A percentile compares a stretch with the other conserved stretches of the same genome.
phyloP scores from a whole-genome alignment of 148 eudicot genomes.

The Cornus suecica region DNA sequence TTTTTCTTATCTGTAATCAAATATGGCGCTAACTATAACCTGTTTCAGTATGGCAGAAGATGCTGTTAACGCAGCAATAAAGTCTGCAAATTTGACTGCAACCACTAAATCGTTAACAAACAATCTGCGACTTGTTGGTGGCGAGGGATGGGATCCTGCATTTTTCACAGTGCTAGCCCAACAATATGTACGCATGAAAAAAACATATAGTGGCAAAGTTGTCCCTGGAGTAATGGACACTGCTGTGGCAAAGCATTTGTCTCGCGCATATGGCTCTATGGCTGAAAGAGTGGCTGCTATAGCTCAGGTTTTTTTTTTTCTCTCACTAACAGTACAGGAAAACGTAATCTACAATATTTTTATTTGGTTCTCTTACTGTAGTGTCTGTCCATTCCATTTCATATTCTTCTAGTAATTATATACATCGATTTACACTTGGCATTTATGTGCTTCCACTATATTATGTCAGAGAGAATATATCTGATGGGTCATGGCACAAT shows the following conservation, averaged over 20 bases:
- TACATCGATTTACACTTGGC: too few species aligned
- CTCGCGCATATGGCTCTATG: constrained; percentile 81
- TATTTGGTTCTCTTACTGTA: background rate
- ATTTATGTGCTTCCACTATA: too few species aligned
- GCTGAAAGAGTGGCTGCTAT: constrained; percentile 88
- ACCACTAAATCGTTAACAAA: constrained; percentile 58
- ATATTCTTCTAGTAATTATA: background rate
- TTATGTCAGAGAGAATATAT: too few species aligned
- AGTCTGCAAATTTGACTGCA: constrained; percentile 72
- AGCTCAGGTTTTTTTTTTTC: constrained; percentile 54
- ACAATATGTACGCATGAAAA: constrained; percentile 84
- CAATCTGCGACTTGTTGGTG: constrained; percentile 69
- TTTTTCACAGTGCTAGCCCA: constrained; percentile 84
- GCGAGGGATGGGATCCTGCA: constrained; percentile 86
- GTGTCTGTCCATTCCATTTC: background rate
- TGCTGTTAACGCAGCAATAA: constrained; percentile 88
- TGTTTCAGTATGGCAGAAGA: constrained; percentile 95
- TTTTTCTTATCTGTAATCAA: constrained; percentile 2
- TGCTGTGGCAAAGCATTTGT: constrained; percentile 84
- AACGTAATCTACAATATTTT: background rate
- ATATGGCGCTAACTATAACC: constrained; percentile 5
- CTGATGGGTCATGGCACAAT: background rate
- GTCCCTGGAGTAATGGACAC: constrained; percentile 96
- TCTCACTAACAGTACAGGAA: background rate
- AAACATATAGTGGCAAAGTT: constrained; percentile 57